Percentiles rank a stretch among this genome's conserved stretches.
Evolutionary conservation across 305 asterid species (phyloP).

Genomic region (Fraxinus baroniana): DNA sequence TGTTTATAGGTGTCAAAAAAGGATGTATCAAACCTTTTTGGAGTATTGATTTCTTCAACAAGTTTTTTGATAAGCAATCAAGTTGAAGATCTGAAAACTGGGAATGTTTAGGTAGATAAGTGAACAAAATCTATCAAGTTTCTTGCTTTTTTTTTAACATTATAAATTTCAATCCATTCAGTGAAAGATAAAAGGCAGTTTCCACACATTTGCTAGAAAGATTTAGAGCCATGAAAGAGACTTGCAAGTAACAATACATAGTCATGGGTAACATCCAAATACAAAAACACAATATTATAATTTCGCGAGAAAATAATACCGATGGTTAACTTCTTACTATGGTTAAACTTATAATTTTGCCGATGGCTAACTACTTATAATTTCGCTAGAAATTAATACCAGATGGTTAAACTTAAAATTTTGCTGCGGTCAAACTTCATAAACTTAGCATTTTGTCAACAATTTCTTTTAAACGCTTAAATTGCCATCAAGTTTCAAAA

Average conservation of each 20-base stretch:
- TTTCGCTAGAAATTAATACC: neutral
- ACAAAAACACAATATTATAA: neutral
- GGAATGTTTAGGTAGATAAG: neutral
- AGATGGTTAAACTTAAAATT: neutral
- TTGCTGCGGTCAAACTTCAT: too few relatives aligned
- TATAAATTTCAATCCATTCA: neutral
- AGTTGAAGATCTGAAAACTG: neutral
- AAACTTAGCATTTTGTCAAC: neutral
- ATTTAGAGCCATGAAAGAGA: neutral
- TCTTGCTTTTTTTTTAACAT: neutral
- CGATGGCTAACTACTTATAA: neutral
- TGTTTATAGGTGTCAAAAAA: slow-evolving; percentile 14
- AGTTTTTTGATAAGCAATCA: neutral
- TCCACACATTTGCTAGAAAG: neutral
- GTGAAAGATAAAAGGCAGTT: neutral
- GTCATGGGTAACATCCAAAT: neutral
- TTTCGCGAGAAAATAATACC: neutral
- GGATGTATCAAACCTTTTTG: neutral
- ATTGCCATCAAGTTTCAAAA: neutral
- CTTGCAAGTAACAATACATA: neutral
- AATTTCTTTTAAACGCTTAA: neutral
- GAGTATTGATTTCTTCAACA: neutral
- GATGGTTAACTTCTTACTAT: neutral
- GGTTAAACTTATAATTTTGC: too few relatives aligned
- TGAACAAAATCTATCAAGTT: neutral